These are phyloP conservation scores for Colletotrichum falcatum DNA, from an alignment of 2,329 filamentous ascomycete species.

Conservation along the genomic window DNA sequence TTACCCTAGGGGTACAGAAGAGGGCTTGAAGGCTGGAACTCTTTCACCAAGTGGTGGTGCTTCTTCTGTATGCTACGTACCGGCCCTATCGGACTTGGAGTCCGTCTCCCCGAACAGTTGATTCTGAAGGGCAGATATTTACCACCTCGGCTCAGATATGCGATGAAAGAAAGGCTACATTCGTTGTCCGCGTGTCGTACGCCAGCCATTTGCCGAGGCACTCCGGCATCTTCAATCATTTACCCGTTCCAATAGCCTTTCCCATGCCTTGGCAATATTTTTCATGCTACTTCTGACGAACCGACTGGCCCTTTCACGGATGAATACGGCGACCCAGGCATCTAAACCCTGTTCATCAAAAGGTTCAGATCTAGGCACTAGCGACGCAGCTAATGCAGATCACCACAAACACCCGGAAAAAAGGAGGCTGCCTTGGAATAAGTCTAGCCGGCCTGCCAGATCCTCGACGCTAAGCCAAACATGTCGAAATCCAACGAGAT, in stretches of 20 bases:
- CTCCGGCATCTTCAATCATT: background rate
- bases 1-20: background rate
- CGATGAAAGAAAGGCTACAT: background rate
- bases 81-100: no score
- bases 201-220: background rate
- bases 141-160: background rate
- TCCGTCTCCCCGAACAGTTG: background rate
- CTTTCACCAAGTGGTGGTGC: background rate
- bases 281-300: background rate
- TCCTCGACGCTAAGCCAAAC: constrained; percentile 30
- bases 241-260: background rate
- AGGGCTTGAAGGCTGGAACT: background rate
- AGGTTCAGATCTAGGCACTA: constrained; percentile 22
- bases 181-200: background rate
- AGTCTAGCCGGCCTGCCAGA: constrained; percentile 7
- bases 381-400: constrained; percentile 34
- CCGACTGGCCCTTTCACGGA: constrained; percentile 17
- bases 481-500: constrained; percentile 34
- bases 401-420: constrained; percentile 24
- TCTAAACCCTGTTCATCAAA: background rate
- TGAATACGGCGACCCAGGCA: background rate
- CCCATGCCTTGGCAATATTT: background rate
- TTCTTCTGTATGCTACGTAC: background rate
- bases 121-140: background rate
- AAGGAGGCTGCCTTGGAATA: constrained; percentile 19